These are phyloP conservation scores for Pythium aphanidermatum DNA, from an alignment of 352 stramenopile species.

Conservation along the genomic window DNA sequence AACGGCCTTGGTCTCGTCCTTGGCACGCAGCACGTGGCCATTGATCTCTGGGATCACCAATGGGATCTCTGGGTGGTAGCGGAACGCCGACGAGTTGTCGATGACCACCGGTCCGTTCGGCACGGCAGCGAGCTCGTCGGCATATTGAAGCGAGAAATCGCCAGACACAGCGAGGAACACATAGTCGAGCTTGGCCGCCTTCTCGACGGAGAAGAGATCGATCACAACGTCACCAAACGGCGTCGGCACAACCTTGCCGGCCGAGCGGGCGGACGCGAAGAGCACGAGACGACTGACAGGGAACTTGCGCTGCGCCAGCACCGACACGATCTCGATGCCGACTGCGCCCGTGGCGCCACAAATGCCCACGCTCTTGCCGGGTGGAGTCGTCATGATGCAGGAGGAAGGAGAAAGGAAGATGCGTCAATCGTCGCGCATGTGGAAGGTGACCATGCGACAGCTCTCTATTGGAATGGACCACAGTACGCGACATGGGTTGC, in stretches of 20 bases:
- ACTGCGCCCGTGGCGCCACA: conserved; percentile 91
- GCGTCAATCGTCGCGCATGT: too few species aligned
- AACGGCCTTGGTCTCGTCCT: conserved; percentile 23
- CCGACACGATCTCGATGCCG: conserved; percentile 94
- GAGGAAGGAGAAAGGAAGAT: not conserved
- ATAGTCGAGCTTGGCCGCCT: conserved; percentile 91
- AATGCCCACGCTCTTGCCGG: conserved; percentile 70
- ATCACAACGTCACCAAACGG: conserved; percentile 92
- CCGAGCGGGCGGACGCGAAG: conserved; percentile 92
- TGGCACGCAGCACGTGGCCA: conserved; percentile 70
- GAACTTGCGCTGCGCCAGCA: conserved; percentile 85
- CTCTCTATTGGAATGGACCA: not conserved
- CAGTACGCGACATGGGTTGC: conserved; percentile 8
- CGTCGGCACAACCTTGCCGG: conserved; percentile 87
- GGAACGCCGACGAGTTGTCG: conserved; percentile 98
- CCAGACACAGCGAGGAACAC: conserved; percentile 97
- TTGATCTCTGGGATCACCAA: conserved; percentile 97
- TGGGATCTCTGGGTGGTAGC: conserved; percentile 87
- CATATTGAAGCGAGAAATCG: conserved; percentile 96
- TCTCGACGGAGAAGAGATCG: conserved; percentile 93
- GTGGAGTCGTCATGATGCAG: conserved; percentile 42
- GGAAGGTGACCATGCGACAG: too few species aligned
- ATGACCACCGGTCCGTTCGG: conserved; percentile 92
- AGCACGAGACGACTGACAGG: conserved; percentile 91
- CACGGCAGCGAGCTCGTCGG: conserved; percentile 81